Conservation (phyloP, 371 early-diverging fungal species). For the Mucor velutinosus region DNA sequence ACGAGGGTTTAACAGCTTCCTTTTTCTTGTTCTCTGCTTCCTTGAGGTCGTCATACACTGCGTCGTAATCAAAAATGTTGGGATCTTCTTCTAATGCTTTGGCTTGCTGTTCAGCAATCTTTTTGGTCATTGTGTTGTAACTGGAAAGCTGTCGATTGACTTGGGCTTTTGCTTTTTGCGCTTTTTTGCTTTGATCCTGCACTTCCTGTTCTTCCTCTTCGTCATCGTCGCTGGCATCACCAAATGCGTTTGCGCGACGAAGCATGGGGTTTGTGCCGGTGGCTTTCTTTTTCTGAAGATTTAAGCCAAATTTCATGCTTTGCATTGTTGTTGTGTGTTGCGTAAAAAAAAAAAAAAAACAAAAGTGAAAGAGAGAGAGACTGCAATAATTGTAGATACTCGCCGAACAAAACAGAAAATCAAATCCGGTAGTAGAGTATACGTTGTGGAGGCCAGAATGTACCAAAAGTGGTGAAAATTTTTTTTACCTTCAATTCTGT, state of each 20-base stretch:
- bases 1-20: constrained; percentile 36
- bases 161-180: constrained; percentile 24
- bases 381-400: not conserved
- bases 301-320: constrained; percentile 48
- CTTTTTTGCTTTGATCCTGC: not conserved
- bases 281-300: constrained; percentile 35
- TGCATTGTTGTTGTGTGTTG: not conserved
- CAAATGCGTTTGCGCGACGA: constrained; percentile 26
- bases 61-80: constrained; percentile 89
- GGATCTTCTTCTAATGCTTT: constrained; percentile 82
- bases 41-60: constrained; percentile 85
- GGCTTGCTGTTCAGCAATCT: constrained; percentile 55
- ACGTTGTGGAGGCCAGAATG: not conserved
- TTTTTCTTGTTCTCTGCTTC: constrained; percentile 58
- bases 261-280: constrained; percentile 12
- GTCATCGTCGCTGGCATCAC: constrained; percentile 25
- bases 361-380: not conserved
- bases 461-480: not conserved
- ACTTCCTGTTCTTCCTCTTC: constrained; percentile 17
- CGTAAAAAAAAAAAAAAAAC: not conserved
- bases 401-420: not conserved
- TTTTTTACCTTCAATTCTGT: not conserved
- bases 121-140: constrained; percentile 34
- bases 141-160: constrained; percentile 42
- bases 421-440: not conserved